Conservation (phyloP, 2,329 filamentous ascomycete species). For the Penicillium sp. region DNA sequence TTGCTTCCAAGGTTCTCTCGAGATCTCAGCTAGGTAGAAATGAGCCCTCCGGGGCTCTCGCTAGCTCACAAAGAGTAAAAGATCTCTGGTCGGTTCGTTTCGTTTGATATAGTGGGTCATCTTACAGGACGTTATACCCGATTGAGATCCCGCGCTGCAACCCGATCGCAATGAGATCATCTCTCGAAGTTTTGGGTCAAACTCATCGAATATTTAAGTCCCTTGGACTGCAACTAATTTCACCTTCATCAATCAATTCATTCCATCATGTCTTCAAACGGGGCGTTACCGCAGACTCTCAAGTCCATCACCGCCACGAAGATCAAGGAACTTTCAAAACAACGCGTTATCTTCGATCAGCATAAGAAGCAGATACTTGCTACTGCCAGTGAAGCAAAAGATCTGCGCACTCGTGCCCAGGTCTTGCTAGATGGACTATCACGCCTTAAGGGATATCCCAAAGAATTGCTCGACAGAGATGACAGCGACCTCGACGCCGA, state of each 20-base stretch:
- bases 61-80: no score
- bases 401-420: constrained; percentile 35
- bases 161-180: no score
- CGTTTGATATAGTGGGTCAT: background rate
- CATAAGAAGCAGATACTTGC: constrained; percentile 48
- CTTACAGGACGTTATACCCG: background rate
- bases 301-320: constrained; percentile 59
- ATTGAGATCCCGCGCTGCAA: background rate
- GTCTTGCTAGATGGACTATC: constrained; percentile 42
- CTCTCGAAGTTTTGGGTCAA: no score
- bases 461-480: constrained; percentile 39
- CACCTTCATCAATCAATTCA: background rate
- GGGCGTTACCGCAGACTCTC: constrained; percentile 55
- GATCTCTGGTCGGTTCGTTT: no score
- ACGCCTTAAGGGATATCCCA: constrained; percentile 38
- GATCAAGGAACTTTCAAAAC: constrained; percentile 57
- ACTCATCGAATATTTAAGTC: no score
- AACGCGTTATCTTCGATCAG: constrained; percentile 52
- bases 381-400: constrained; percentile 29
- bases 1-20: no score
- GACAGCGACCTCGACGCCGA: constrained; percentile 28
- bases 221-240: no score
- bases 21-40: no score
- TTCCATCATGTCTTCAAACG: constrained; percentile 31
- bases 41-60: no score